Percentiles rank a stretch among this genome's conserved stretches.
phyloP scores from a whole-genome alignment of 768 basidiomycete species.

The Tubosaeta sp. region DNA sequence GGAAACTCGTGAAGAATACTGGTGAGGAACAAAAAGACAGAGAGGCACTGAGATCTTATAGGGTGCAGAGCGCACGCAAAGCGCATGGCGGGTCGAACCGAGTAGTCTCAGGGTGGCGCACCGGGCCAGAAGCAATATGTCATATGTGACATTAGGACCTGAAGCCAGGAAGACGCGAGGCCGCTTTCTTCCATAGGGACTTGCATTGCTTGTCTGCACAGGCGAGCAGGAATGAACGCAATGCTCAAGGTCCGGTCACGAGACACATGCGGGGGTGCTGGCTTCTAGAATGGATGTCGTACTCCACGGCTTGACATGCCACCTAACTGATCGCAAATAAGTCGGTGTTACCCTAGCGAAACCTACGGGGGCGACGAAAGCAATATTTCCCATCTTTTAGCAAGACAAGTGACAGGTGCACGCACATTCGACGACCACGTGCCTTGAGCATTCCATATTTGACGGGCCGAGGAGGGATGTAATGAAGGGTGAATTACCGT shows the following conservation, averaged over 20 bases:
- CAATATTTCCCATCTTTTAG: background rate
- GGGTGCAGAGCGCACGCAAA: slow-evolving; percentile 22
- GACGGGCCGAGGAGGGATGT: slow-evolving; percentile 22
- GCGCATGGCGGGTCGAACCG: slow-evolving; percentile 27
- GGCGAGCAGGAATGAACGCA: slow-evolving; percentile 29
- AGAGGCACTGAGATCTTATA: slow-evolving; percentile 21
- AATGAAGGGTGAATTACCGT: slow-evolving; percentile 22
- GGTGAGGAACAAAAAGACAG: slow-evolving; percentile 12
- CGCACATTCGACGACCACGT: slow-evolving; percentile 16
- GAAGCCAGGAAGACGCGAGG: slow-evolving; percentile 31
- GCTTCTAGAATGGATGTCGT: slow-evolving; percentile 16
- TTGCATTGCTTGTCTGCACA: slow-evolving; percentile 26
- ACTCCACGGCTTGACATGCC: slow-evolving; percentile 1
- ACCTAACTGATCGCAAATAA: slow-evolving; percentile 6
- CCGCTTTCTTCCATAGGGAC: slow-evolving; percentile 28
- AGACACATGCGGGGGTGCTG: slow-evolving; percentile 3
- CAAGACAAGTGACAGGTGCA: slow-evolving; percentile 10
- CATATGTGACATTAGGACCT: slow-evolving; percentile 22
- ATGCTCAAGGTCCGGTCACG: slow-evolving; percentile 18
- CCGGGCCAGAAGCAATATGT: slow-evolving; percentile 14
- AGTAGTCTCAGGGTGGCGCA: slow-evolving; percentile 20
- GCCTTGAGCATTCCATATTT: slow-evolving; percentile 9
- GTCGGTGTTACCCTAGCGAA: background rate
- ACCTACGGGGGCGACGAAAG: background rate
- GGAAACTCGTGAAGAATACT: slow-evolving; percentile 12